phyloP scores from a whole-genome alignment of 2,329 filamentous ascomycete genomes.

The Coniochaeta prunicola region DNA sequence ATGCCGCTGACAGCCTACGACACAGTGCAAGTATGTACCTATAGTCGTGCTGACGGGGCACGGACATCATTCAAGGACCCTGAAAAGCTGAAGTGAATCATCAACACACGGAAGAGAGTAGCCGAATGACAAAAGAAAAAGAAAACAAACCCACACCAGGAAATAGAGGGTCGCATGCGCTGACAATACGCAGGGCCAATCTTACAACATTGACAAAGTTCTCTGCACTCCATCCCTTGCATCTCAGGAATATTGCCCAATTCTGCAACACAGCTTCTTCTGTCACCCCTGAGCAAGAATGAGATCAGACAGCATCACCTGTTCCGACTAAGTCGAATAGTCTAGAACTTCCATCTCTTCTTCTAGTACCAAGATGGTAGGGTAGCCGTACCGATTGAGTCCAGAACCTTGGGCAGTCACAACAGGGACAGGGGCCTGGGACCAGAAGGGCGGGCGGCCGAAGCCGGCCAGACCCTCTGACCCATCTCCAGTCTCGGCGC shows the following conservation, averaged over 20 bases:
- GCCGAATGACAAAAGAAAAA: too few species aligned
- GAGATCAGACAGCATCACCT: neutral
- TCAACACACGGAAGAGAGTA: too few species aligned
- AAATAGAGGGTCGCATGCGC: too few species aligned
- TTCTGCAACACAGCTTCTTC: neutral
- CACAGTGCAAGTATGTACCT: too few species aligned
- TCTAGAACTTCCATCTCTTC: neutral
- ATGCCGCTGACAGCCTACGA: too few species aligned
- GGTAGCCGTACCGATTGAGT: neutral
- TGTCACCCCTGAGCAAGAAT: neutral
- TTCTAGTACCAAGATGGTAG: neutral
- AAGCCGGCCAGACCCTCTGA: neutral
- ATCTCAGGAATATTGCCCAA: neutral
- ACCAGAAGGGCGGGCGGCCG: neutral
- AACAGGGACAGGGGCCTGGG: neutral
- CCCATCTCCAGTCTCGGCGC: neutral
- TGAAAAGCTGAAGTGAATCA: too few species aligned
- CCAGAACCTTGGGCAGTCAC: neutral
- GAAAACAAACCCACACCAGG: too few species aligned
- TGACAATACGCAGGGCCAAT: too few species aligned
- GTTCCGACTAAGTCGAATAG: neutral
- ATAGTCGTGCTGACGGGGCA: too few species aligned
- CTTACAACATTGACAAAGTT: too few species aligned
- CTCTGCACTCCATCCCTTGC: too few species aligned
- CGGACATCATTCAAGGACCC: too few species aligned